phyloP scores from a whole-genome alignment of 306 rosid species.

The Erythrophleum fordii region DNA sequence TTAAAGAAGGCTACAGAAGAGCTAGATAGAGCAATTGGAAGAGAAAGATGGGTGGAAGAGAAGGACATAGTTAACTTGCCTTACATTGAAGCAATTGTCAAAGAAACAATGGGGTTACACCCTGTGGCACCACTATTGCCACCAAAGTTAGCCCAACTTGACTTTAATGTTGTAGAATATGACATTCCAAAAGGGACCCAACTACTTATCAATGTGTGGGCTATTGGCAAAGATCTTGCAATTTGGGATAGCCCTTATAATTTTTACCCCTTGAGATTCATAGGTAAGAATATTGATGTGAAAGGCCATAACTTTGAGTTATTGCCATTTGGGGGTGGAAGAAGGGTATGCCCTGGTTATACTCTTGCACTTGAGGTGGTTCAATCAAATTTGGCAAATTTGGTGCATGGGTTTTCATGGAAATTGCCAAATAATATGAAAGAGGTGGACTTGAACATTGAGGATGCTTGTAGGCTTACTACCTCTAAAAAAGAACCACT shows the following conservation, averaged over 20 bases:
- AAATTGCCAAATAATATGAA: slow-evolving; percentile 36
- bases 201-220: not conserved
- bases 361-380: slow-evolving; percentile 52
- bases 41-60: not conserved
- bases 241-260: not conserved
- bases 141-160: not conserved
- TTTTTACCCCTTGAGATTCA: not conserved
- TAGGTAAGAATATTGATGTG: not conserved
- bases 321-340: not conserved
- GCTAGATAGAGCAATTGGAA: not conserved
- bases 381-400: slow-evolving; percentile 46
- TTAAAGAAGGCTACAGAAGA: not conserved
- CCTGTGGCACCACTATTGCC: not conserved
- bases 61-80: not conserved
- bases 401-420: slow-evolving; percentile 21
- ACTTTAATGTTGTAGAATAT: not conserved
- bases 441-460: not conserved
- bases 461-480: not conserved
- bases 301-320: not conserved
- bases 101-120: not conserved
- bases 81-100: not conserved
- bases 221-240: not conserved
- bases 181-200: not conserved
- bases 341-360: not conserved
- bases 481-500: not conserved